Percentiles rank a stretch among this genome's conserved stretches.
These are phyloP conservation scores for Gloeophyllum trabeum DNA, from an alignment of 768 basidiomycete genomes.

Conservation along the genomic window DNA sequence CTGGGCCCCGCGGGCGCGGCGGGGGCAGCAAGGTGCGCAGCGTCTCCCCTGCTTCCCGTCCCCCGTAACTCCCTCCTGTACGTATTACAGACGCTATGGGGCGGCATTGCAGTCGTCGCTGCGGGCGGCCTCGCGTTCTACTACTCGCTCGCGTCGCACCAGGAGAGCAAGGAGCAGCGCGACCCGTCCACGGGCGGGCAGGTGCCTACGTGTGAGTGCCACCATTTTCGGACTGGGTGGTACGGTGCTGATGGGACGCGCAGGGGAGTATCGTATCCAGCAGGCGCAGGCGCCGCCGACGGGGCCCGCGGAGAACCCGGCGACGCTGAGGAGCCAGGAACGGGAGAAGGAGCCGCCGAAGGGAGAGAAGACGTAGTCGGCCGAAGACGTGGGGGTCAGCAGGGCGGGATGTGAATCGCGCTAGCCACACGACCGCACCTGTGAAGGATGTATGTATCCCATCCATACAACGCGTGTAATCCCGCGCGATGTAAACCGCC, in stretches of 20 bases:
- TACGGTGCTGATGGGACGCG: not conserved
- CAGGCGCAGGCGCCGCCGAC: conserved; percentile 11
- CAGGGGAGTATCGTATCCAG: conserved; percentile 18
- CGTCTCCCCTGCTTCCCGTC: not conserved
- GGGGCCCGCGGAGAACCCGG: conserved; percentile 10
- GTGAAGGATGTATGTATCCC: no score
- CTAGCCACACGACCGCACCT: no score
- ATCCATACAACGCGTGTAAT: no score
- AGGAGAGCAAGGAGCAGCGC: conserved; percentile 11
- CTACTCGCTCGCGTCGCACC: conserved; percentile 11
- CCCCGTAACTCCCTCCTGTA: not conserved
- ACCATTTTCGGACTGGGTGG: not conserved
- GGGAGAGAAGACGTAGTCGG: not conserved
- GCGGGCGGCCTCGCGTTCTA: conserved; percentile 12
- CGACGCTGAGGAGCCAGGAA: conserved; percentile 1
- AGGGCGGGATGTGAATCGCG: no score
- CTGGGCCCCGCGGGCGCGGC: no score
- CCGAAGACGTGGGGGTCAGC: no score
- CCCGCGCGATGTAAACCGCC: no score
- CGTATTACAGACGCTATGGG: conserved; percentile 13
- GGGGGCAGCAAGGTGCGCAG: no score
- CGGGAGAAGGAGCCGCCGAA: not conserved
- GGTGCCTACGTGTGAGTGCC: conserved; percentile 12
- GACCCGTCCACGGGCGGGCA: conserved; percentile 4
- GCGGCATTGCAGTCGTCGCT: conserved; percentile 13